phyloP scores from a whole-genome alignment of 192 early-diverging fungal species.

The Podila epicladia region DNA sequence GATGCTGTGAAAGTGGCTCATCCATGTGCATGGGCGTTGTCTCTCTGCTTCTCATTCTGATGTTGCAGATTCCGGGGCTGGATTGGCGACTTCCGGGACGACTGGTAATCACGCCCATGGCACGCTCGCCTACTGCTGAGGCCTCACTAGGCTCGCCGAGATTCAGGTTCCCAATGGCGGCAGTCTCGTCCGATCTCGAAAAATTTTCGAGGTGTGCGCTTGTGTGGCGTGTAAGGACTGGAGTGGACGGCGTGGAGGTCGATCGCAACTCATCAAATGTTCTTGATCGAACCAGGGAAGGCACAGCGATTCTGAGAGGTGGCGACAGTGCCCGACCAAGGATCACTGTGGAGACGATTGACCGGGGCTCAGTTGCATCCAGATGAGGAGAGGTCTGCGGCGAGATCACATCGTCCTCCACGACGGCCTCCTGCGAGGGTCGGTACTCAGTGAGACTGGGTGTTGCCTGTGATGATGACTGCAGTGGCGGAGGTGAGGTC shows the following conservation, averaged over 20 bases:
- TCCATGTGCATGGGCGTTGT: neutral
- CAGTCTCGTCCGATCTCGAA: slow-evolving; percentile 41
- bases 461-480: neutral
- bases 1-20: neutral
- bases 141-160: slow-evolving; percentile 19
- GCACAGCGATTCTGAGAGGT: neutral
- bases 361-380: slow-evolving; percentile 13
- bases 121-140: slow-evolving; percentile 22
- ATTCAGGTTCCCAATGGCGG: slow-evolving; percentile 31
- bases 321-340: slow-evolving; percentile 5
- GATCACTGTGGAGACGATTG: neutral
- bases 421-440: neutral
- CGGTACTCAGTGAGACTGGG: neutral
- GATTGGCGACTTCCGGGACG: slow-evolving; percentile 28
- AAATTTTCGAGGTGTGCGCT: slow-evolving; percentile 39
- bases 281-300: neutral
- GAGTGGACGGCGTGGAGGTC: neutral
- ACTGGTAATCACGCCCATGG: slow-evolving; percentile 46
- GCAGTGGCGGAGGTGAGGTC: slow-evolving; percentile 3
- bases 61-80: slow-evolving; percentile 10
- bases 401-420: slow-evolving; percentile 18
- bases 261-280: neutral
- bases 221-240: slow-evolving; percentile 12
- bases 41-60: neutral
- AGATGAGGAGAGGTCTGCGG: slow-evolving; percentile 36